Conservation (phyloP, 2,329 filamentous ascomycete species). For the Penicillium sp. region DNA sequence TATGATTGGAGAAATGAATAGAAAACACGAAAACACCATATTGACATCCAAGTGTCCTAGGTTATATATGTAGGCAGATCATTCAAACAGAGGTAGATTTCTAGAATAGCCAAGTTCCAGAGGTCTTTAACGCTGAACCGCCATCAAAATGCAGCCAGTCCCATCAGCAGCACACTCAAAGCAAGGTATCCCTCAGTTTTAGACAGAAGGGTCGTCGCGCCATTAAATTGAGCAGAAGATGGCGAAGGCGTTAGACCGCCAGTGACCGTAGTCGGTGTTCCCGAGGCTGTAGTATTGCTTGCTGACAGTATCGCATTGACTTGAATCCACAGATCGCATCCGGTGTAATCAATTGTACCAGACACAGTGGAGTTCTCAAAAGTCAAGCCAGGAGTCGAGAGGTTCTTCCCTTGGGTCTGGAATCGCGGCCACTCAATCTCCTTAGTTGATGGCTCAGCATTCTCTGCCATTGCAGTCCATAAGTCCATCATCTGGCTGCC, state of each 20-base stretch:
- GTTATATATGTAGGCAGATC: no score
- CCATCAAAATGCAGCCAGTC: not conserved
- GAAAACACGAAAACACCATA: not conserved
- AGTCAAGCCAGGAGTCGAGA: constrained; percentile 9
- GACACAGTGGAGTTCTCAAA: constrained; percentile 11
- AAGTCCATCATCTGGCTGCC: constrained; percentile 19
- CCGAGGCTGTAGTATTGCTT: not conserved
- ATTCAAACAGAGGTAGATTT: not conserved
- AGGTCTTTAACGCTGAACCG: no score
- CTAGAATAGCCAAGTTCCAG: not conserved
- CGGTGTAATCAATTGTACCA: constrained; percentile 16
- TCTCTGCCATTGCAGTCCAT: constrained; percentile 23
- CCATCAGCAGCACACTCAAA: not conserved
- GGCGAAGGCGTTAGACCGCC: not conserved
- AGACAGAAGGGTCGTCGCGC: not conserved
- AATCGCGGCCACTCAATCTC: constrained; percentile 18
- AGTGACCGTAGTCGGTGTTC: not conserved
- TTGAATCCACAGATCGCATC: constrained; percentile 16
- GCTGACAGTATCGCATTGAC: constrained; percentile 7
- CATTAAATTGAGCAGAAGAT: not conserved
- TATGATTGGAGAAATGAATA: not conserved
- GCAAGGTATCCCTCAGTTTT: not conserved
- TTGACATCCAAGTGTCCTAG: no score
- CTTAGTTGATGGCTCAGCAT: constrained; percentile 14
- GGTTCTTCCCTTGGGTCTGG: not conserved